Evolutionary conservation across 2,329 filamentous ascomycete species (phyloP).

Genomic region (Exophiala sp.): DNA sequence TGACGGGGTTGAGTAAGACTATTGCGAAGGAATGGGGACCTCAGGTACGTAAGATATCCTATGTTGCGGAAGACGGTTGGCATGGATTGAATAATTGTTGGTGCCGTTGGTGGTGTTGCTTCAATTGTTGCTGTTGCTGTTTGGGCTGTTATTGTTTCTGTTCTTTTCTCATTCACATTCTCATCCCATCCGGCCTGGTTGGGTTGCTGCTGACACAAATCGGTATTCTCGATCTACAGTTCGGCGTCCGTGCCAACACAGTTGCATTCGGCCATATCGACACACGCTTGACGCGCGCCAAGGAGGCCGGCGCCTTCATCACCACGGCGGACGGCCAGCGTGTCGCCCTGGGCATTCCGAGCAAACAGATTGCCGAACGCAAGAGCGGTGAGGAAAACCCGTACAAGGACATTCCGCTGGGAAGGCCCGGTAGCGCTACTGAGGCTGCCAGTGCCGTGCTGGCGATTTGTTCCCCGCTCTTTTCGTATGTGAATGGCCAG

Average conservation of each 20-base stretch:
- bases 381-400: constrained; percentile 32
- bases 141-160: no score
- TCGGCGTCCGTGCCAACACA: constrained; percentile 76
- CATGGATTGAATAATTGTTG: no score
- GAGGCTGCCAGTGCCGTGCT: constrained; percentile 75
- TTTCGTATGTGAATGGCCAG: constrained; percentile 80
- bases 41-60: constrained; percentile 23
- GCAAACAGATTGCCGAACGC: constrained; percentile 47
- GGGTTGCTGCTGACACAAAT: no score
- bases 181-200: neutral
- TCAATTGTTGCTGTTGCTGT: no score
- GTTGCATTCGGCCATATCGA: constrained; percentile 77
- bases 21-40: constrained; percentile 85
- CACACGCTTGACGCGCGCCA: constrained; percentile 74
- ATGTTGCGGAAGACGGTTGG: no score
- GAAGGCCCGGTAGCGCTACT: constrained; percentile 68
- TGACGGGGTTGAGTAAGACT: constrained; percentile 77
- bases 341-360: constrained; percentile 67
- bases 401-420: constrained; percentile 68
- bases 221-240: no score
- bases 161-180: neutral
- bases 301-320: constrained; percentile 76
- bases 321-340: constrained; percentile 69
- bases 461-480: constrained; percentile 72
- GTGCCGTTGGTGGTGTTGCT: no score